These are phyloP conservation scores for Eimeria zaria DNA, from an alignment of 169 alveolate genomes.

Conservation along the genomic window DNA sequence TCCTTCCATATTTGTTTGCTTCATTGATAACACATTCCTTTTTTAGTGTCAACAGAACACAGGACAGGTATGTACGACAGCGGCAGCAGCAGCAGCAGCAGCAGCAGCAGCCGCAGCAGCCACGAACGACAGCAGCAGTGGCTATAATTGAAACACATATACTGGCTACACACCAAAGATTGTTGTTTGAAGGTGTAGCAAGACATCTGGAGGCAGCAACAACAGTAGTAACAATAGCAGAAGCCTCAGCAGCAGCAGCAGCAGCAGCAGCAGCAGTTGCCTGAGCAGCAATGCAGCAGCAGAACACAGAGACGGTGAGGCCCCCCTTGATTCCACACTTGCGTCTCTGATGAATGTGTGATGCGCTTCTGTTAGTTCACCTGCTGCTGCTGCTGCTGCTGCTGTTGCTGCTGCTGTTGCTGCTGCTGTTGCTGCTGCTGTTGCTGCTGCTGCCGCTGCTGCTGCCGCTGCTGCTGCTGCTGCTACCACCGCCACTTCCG, in stretches of 20 bases:
- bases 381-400: no score
- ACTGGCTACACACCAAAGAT: not conserved
- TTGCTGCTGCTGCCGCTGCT: not conserved
- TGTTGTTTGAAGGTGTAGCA: not conserved
- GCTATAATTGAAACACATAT: not conserved
- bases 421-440: not conserved
- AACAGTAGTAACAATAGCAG: not conserved
- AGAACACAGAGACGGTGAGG: not conserved
- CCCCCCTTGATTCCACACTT: not conserved
- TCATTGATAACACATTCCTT: not conserved
- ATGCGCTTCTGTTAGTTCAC: no score
- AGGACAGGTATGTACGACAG: not conserved
- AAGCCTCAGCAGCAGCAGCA: not conserved
- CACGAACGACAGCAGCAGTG: not conserved
- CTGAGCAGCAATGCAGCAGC: slow-evolving; percentile 30
- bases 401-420: slow-evolving; percentile 22
- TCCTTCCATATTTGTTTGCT: not conserved
- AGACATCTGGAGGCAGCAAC: not conserved
- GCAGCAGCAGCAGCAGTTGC: not conserved
- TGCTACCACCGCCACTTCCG: not conserved
- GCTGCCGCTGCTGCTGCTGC: not conserved
- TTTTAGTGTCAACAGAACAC: not conserved
- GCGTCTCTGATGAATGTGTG: no score
- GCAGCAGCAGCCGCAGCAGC: slow-evolving; percentile 8
- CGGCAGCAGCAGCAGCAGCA: slow-evolving; percentile 11